Conservation (phyloP, 495 filamentous ascomycete genomes). For the Aspergillus coremiiformis region DNA sequence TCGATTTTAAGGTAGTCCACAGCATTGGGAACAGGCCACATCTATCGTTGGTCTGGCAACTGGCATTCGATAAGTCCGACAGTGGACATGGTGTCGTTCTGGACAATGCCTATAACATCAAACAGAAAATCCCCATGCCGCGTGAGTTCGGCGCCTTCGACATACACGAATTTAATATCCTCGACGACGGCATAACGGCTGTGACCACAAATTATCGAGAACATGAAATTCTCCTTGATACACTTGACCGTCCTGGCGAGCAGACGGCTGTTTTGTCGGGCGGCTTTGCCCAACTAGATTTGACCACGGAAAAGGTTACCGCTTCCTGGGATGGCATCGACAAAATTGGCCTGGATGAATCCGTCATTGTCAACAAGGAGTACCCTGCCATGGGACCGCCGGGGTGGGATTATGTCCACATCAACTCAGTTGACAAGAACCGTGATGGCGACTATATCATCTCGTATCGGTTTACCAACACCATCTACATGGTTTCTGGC, state of each 20-base stretch:
- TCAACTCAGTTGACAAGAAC: constrained; percentile 55
- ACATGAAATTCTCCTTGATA: constrained; percentile 30
- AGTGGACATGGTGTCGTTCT: constrained; percentile 26
- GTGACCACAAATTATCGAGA: constrained; percentile 40
- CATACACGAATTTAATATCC: constrained; percentile 43
- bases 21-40: constrained; percentile 16
- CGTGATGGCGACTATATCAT: constrained; percentile 48
- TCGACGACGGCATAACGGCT: constrained; percentile 25
- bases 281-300: constrained; percentile 38
- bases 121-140: constrained; percentile 26
- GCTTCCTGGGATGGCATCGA: constrained; percentile 40
- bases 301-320: constrained; percentile 30
- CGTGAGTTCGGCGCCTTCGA: constrained; percentile 27
- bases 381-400: constrained; percentile 12
- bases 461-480: constrained; percentile 48
- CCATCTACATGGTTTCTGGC: constrained; percentile 51
- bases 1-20: constrained; percentile 33
- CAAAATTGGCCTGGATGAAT: constrained; percentile 24
- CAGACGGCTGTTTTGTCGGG: constrained; percentile 26
- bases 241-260: constrained; percentile 27
- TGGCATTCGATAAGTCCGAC: constrained; percentile 21
- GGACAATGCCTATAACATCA: constrained; percentile 23
- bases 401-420: constrained; percentile 54
- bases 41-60: constrained; percentile 37
- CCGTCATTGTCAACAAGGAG: background rate